Evolutionary conservation across 441 rosid genomes (phyloP).

Genomic region (Corymbia calophylla): DNA sequence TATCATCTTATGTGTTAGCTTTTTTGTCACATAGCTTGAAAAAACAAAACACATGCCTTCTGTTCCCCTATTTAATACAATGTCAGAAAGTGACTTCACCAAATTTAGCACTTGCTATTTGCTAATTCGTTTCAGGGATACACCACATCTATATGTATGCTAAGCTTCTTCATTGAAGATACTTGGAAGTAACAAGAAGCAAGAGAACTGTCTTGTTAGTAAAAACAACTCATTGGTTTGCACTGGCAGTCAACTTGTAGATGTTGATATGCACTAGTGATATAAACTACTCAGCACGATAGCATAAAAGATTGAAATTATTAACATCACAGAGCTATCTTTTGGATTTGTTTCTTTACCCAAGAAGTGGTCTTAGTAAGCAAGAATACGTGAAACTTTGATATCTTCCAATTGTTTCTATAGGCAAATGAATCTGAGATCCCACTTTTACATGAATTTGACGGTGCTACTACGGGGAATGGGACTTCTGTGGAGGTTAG

Average conservation of each 20-base stretch:
- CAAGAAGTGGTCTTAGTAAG: background rate
- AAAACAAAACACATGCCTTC: background rate
- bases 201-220: background rate
- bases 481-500: slow-evolving; percentile 70
- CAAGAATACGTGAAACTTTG: background rate
- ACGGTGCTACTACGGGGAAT: slow-evolving; percentile 38
- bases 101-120: background rate
- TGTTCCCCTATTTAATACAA: background rate
- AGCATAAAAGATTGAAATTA: background rate
- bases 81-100: background rate
- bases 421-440: slow-evolving; percentile 98
- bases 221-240: background rate
- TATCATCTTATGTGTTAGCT: background rate
- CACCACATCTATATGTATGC: background rate
- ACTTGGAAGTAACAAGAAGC: background rate
- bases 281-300: background rate
- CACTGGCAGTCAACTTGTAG: background rate
- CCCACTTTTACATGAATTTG: slow-evolving; percentile 71
- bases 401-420: slow-evolving; percentile 1
- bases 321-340: background rate
- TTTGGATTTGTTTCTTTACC: background rate
- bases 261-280: background rate
- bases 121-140: background rate
- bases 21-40: background rate
- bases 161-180: background rate